phyloP scores from a whole-genome alignment of 768 basidiomycete genomes.

The Russula ochroleuca region DNA sequence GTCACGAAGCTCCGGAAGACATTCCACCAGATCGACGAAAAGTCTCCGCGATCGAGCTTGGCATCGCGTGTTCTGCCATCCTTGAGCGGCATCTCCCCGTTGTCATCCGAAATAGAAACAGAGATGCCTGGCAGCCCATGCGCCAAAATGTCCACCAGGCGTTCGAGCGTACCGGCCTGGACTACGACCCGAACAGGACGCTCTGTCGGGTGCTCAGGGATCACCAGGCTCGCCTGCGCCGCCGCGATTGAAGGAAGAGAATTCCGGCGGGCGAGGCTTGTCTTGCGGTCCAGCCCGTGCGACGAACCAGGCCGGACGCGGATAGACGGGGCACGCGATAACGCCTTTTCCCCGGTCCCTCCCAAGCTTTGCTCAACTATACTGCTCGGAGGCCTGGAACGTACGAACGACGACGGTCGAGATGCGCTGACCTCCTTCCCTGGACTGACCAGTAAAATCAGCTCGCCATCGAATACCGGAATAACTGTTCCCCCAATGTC shows the following conservation, averaged over 20 bases:
- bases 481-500: conserved; percentile 65
- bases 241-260: conserved; percentile 76
- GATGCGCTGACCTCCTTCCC: conserved; percentile 47
- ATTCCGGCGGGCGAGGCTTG: conserved; percentile 66
- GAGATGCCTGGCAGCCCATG: conserved; percentile 74
- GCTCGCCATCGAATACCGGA: conserved; percentile 68
- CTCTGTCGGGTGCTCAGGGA: conserved; percentile 62
- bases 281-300: conserved; percentile 69
- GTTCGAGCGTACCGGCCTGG: conserved; percentile 71
- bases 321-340: conserved; percentile 66
- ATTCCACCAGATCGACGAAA: conserved; percentile 77
- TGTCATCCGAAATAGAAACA: conserved; percentile 80
- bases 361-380: conserved; percentile 27
- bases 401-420: conserved; percentile 64
- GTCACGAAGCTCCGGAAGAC: conserved; percentile 78
- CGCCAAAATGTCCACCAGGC: conserved; percentile 68
- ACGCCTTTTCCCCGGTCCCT: conserved; percentile 35
- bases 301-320: conserved; percentile 70
- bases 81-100: conserved; percentile 75
- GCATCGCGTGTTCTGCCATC: conserved; percentile 72
- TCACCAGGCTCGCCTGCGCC: conserved; percentile 52
- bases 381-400: conserved; percentile 40
- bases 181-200: conserved; percentile 72
- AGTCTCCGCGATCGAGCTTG: conserved; percentile 67
- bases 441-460: conserved; percentile 63